Percentiles rank a stretch among this genome's conserved stretches.
Evolutionary conservation across 331 rosid genomes (phyloP).

Genomic region (Acacia pycnantha): DNA sequence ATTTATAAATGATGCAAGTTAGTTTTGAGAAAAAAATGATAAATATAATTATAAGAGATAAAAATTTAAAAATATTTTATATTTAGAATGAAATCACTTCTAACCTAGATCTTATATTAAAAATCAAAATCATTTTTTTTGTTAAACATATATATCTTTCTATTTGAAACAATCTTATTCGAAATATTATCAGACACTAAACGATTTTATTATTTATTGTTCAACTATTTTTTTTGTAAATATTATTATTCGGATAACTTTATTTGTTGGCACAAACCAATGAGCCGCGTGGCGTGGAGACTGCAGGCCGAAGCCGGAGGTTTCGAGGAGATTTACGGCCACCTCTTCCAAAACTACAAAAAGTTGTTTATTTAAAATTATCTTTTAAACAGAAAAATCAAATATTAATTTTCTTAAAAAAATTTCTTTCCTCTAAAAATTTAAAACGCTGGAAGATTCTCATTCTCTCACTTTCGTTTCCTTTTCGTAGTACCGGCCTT

Average conservation of each 20-base stretch:
- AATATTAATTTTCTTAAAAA: not conserved
- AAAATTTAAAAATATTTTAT: too few relatives aligned
- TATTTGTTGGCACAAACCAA: not conserved
- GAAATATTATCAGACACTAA: too few relatives aligned
- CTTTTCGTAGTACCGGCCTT: conserved; percentile 34
- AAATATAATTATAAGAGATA: too few relatives aligned
- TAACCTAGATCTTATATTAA: too few relatives aligned
- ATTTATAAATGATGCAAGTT: too few relatives aligned
- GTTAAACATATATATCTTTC: accelerated
- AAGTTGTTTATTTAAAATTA: not conserved
- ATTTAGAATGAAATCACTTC: too few relatives aligned
- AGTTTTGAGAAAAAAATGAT: too few relatives aligned
- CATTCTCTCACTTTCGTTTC: conserved; percentile 35
- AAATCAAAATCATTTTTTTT: too few relatives aligned
- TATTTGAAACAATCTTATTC: accelerated
- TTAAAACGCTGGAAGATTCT: conserved; percentile 24
- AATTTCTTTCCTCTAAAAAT: not conserved
- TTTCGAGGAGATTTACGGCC: conserved; percentile 21
- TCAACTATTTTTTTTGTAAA: not conserved
- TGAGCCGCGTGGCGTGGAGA: not conserved
- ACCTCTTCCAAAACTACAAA: conserved; percentile 6
- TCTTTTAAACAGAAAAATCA: not conserved
- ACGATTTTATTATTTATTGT: not conserved
- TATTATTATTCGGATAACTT: not conserved
- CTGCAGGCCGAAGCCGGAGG: conserved; percentile 41